Base-by-base conservation (phyloP, 106 monocot genomes). In the Agapanthus africanus region DNA sequence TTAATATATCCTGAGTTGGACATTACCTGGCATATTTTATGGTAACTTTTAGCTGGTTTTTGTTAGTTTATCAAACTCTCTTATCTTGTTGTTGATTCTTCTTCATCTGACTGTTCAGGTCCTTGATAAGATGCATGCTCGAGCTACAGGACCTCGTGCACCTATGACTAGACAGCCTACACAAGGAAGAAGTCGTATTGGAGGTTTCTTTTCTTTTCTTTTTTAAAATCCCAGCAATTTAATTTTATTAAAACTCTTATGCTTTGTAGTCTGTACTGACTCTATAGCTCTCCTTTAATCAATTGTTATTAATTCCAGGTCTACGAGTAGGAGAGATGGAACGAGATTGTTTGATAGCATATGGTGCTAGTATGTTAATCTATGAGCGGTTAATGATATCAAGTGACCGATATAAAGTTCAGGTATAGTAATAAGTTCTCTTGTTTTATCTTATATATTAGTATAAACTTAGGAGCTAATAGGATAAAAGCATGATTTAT, bases 341-440 rank as follows among this genome's bases (percentile, higher is more conserved):
- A 73, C 83, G 97, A 25, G 97, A 97, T 68, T 97, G 97, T 78
- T 87, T 97, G 77, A 97, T 97, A 68, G 97, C 97, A 40, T 97
- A 97, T 73, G 97, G 97, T 39, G 89, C 97, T 27, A 97, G 92
- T 71, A 97, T 92, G 97, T n/a, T 97, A 75, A 82, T 97, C 59
- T 87, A 74, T 78, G 97, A 97, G 74, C 91, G 97, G 13, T 74
- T 97, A 61, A 87, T 97, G 92, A 54, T 97, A 77, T 97, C 97
- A 10, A 97, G 97, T 81, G 97, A 97, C 59, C 92, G 92, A 18
- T 97, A 92, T 62, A 71, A 97, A 87, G 92, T 87, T 78, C 88
- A 97, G 90, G 93, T 94, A 19, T n/a, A 73, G 22, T 11, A 66
- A 57, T 37, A 68, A 54, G 18, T 15, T 60, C 15, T 35, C 60